Base-by-base conservation (phyloP, 2,329 filamentous ascomycete genomes). In the Hymenoscyphus fraxineus region DNA sequence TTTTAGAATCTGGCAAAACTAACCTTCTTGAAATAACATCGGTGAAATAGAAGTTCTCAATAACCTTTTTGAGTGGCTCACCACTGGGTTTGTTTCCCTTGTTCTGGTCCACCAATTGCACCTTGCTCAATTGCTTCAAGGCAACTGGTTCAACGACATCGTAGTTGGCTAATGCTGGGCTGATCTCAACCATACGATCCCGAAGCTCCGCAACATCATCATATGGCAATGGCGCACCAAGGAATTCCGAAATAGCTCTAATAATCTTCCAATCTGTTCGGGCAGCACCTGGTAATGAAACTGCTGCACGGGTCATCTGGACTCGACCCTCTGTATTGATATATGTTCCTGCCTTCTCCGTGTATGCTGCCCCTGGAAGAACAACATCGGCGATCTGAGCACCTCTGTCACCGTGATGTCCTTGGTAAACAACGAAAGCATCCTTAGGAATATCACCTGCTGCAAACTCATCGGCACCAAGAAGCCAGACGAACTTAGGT, bases 191-290 rank as follows among this genome's bases (percentile, higher is more conserved):
- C 92, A 98, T 96, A 73, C 95, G 91, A 78, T 97, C 93, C 64
- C 95, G 87, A 61, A 99, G 85, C 73, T 88, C 85, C 70, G 95
- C 90, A 60, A 99, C 85, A 75, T 98, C 93, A 73, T 99, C 94
- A 75, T 98, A 99, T 27, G 93, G 91, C 61, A 99, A 85, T 69
- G 93, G 89, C 35, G 83, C 87, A 66, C 91, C 92, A 16, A 99
- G 84, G 80, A 96, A 97, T 80, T 98, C 95, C 75, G 91, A 95
- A 64, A 85, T 88, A 19, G 95, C 95, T 69, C 95, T 92, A 72
- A 99, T 88, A 74, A 99, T 98, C 87, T 98, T 99, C 95, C 95
- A 99, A 81, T 99, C 95, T 68, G 95, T 94, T 75, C 95, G 88
- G 64, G 94, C 88, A 61, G 93, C 95, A 66, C 95, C 95, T 31